These are phyloP conservation scores for Pinus albicaulis DNA, from an alignment of 75 land plant genomes.

Conservation along the genomic window DNA sequence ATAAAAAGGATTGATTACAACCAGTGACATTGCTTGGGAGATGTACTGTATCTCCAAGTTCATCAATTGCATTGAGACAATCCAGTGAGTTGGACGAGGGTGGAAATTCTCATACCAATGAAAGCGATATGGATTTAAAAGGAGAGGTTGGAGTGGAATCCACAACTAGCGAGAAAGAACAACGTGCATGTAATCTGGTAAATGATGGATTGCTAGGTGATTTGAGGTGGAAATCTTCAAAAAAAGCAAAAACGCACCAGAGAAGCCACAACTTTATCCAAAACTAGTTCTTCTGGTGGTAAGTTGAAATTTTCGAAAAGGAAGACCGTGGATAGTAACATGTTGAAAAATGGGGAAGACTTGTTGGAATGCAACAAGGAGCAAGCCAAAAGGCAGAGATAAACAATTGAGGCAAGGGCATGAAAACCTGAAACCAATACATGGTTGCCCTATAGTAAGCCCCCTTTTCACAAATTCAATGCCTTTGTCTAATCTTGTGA, in stretches of 20 bases:
- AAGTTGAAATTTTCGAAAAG: not conserved
- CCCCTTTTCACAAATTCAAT: constrained; percentile 1
- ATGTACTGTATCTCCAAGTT: not conserved
- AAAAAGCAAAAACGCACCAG: constrained; percentile 37
- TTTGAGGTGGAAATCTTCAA: constrained; percentile 47
- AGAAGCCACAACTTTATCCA: constrained; percentile 3
- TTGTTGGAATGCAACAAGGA: not conserved
- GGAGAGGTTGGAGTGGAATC: not conserved
- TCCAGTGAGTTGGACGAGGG: not conserved
- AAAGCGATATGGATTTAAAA: not conserved
- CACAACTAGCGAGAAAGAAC: not conserved
- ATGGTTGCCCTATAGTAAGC: constrained; percentile 2
- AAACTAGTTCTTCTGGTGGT: not conserved
- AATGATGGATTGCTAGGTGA: constrained; percentile 28
- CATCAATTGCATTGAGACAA: not conserved
- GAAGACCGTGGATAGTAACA: not conserved
- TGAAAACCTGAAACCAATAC: not conserved
- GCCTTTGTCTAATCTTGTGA: constrained; percentile 8
- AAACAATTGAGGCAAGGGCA: constrained; percentile 8
- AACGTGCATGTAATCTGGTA: constrained; percentile 15
- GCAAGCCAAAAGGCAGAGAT: not conserved
- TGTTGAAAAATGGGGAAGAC: not conserved
- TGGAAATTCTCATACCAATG: not conserved
- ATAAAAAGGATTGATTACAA: not conserved
- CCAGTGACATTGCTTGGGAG: not conserved